Conservation (phyloP, 108 stramenopile genomes). For the Skeletonema tropicum region DNA sequence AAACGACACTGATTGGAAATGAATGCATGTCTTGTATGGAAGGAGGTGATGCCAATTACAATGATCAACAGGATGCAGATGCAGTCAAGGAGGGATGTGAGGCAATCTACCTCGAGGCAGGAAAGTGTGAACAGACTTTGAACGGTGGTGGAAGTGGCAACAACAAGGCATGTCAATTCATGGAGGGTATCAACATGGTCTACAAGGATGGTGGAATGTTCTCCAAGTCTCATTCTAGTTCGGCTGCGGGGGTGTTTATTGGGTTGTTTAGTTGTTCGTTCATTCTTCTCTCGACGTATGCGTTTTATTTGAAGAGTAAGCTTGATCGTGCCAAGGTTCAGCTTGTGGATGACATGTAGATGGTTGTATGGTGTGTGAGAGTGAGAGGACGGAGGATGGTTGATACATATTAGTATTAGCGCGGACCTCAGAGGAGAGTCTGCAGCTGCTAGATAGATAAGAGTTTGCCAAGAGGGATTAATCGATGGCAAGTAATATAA, state of each 20-base stretch:
- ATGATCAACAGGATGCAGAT: conserved; percentile 49
- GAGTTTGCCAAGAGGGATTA: too few relatives aligned
- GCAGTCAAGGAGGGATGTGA: conserved; percentile 72
- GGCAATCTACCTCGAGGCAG: conserved; percentile 62
- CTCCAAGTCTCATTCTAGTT: conserved; percentile 4
- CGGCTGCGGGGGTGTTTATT: conserved; percentile 62
- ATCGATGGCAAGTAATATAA: too few relatives aligned
- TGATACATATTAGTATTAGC: too few relatives aligned
- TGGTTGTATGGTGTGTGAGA: too few relatives aligned
- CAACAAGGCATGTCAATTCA: conserved; percentile 85
- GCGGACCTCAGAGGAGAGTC: too few relatives aligned
- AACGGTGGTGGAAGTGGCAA: conserved; percentile 2
- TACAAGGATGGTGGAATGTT: conserved; percentile 70
- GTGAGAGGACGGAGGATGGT: too few relatives aligned
- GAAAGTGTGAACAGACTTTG: conserved; percentile 79
- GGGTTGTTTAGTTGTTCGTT: conserved; percentile 80
- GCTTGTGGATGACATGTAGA: conserved; percentile 64
- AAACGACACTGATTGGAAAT: conserved; percentile 56
- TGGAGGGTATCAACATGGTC: conserved; percentile 80
- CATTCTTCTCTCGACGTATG: conserved; percentile 77
- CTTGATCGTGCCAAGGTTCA: conserved; percentile 84
- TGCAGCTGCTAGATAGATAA: too few relatives aligned
- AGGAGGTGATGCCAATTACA: conserved; percentile 45
- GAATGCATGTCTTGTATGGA: conserved; percentile 78
- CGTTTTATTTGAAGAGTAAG: conserved; percentile 84